Evolutionary conservation across 768 basidiomycete species (phyloP).

Genomic region (Amanita muscaria): DNA sequence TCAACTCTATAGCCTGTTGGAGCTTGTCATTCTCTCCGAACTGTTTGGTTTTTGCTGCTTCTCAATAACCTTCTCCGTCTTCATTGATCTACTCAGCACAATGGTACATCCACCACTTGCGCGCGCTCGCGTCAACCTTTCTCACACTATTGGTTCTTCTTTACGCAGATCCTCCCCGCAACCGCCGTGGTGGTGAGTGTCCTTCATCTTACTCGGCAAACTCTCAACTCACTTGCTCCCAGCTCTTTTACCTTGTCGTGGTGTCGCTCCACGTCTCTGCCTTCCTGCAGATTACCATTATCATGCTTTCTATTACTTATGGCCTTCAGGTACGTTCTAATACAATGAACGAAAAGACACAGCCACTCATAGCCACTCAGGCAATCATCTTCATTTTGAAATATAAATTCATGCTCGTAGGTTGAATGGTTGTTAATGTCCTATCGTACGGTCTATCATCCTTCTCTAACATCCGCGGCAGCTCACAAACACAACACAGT

Average conservation of each 20-base stretch:
- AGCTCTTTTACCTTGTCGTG: slow-evolving; percentile 76
- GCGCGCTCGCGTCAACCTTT: not conserved
- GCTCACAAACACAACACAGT: slow-evolving; percentile 33
- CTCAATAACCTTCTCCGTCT: slow-evolving; percentile 93
- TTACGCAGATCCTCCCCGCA: slow-evolving; percentile 68
- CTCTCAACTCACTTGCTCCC: slow-evolving; percentile 11
- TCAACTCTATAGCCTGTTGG: slow-evolving; percentile 92
- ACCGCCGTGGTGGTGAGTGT: slow-evolving; percentile 81
- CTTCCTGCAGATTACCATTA: slow-evolving; percentile 78
- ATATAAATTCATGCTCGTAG: slow-evolving; percentile 95
- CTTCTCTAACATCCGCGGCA: not conserved
- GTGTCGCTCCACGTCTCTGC: slow-evolving; percentile 65
- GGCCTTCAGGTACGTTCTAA: slow-evolving; percentile 66
- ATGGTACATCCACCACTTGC: slow-evolving; percentile 44
- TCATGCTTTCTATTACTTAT: slow-evolving; percentile 87
- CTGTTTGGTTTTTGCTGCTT: slow-evolving; percentile 95
- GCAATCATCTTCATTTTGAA: slow-evolving; percentile 93
- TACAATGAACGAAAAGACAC: not conserved
- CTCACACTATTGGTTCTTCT: not conserved
- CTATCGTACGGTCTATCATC: slow-evolving; percentile 54
- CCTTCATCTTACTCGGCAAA: not conserved
- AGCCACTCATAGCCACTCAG: slow-evolving; percentile 23
- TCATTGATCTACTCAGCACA: slow-evolving; percentile 85
- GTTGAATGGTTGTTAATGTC: slow-evolving; percentile 95
- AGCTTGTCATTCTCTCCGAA: slow-evolving; percentile 79